These are phyloP conservation scores for Aspergillus oerlinghausenensis DNA, from an alignment of 2,329 filamentous ascomycete species.

Conservation along the genomic window DNA sequence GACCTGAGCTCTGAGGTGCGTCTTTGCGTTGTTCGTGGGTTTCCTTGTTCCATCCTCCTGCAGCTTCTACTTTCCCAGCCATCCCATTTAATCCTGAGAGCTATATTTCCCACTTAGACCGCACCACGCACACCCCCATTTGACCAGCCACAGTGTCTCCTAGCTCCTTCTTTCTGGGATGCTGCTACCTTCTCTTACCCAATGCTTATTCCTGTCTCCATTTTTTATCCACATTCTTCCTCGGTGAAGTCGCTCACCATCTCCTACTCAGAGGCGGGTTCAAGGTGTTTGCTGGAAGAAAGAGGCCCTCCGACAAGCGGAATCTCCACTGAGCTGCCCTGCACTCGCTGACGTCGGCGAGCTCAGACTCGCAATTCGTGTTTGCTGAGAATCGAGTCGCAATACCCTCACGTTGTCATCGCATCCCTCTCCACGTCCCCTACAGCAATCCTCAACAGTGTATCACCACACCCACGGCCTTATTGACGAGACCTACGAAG, in stretches of 20 bases:
- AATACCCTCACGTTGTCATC: slow-evolving; percentile 29
- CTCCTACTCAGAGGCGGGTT: slow-evolving; percentile 7
- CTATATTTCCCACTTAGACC: not conserved
- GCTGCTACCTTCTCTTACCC: slow-evolving; percentile 7
- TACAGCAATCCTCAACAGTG: slow-evolving; percentile 35
- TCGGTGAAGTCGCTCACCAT: slow-evolving; percentile 5
- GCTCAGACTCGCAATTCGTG: slow-evolving; percentile 11
- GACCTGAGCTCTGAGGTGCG: slow-evolving; percentile 1
- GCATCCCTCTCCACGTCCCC: slow-evolving; percentile 18
- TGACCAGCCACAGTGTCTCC: slow-evolving; percentile 29
- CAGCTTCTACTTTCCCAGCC: slow-evolving; percentile 31
- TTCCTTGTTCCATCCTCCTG: slow-evolving; percentile 11
- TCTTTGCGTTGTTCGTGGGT: slow-evolving; percentile 9
- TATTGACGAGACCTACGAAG: slow-evolving; percentile 52
- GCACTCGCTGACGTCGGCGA: slow-evolving; percentile 6
- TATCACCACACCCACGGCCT: slow-evolving; percentile 37
- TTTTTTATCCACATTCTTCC: slow-evolving; percentile 24
- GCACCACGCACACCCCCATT: slow-evolving; percentile 11
- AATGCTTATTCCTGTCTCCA: slow-evolving; percentile 9
- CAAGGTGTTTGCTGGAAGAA: slow-evolving; percentile 5
- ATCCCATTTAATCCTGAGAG: slow-evolving; percentile 32
- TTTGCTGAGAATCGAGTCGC: not conserved
- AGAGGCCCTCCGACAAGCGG: slow-evolving; percentile 4
- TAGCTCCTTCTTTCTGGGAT: slow-evolving; percentile 9
- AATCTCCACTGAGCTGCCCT: slow-evolving; percentile 8